Base-by-base conservation (phyloP, 2,329 filamentous ascomycete species). In the Verruconis gallopava region DNA sequence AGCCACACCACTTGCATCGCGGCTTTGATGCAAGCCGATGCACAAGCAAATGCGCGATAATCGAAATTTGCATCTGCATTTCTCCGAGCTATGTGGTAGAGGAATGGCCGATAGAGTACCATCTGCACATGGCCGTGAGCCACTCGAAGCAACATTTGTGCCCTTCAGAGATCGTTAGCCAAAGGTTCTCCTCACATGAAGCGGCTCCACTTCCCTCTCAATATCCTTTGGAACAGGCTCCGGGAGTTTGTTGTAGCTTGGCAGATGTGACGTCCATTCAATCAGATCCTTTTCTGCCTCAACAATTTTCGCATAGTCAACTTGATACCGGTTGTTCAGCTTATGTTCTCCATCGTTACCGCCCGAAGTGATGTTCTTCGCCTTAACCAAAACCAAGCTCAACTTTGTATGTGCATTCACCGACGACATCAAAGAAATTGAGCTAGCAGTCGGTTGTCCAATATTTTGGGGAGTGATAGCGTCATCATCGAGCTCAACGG, bases 401-500 rank as follows among this genome's bases (percentile, higher is more conserved):
- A 40, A 20, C 32, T 18, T 6, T 4, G 25, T 33, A 15, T 40
- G 38, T 15, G 38, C 38, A 33, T 40, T 40, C 4, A 32, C 5
- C 18, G 19, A 20, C 6, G 37, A 11, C 37, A 38, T 21, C 13
- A 18, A 21, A 38, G 6, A 22, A 9, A 15, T 5, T 15, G 9
- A 25, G 11, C 18, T 38, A 5, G 13, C 9, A 5, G 9, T 38
- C 13, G 5, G 9, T 11, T 9, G 63, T 1, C 69, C 50, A 38
- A 81, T 73, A 5, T 66, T 68, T 30, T 71, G 66, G 14, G 67
- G 66, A 5, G 75, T 79, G 46, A 82, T 78, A 48, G 71, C 80
- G 47, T 81, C 71, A 52, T 82, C 78, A 51, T 81, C 76, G 13
- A 82, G 66, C 51, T 79, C 75, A 13, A 69, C 66, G 2, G 78